Conservation (phyloP, 176 grass and related monocot species). For the Oryza longistaminata region DNA sequence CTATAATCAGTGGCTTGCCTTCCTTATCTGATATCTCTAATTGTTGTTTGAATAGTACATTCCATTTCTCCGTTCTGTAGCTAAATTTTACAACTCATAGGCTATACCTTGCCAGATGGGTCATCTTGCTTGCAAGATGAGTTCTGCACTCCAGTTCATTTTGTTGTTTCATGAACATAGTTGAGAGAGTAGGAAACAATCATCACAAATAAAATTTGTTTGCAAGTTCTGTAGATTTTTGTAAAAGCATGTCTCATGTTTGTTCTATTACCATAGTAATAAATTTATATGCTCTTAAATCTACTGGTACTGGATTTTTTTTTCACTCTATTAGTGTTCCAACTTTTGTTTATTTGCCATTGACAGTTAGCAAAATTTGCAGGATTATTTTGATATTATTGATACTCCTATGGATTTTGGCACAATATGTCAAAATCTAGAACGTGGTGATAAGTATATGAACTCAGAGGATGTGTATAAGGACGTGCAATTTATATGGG, state of each 20-base stretch:
- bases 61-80: too few relatives aligned
- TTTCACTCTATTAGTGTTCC: not conserved
- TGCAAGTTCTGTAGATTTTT: slow-evolving; percentile 4
- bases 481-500: slow-evolving; percentile 92
- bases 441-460: slow-evolving; percentile 76
- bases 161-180: slow-evolving; percentile 9
- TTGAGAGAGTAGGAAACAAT: slow-evolving; percentile 21
- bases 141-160: too few relatives aligned
- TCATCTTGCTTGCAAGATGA: too few relatives aligned
- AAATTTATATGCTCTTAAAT: not conserved
- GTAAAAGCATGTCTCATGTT: not conserved
- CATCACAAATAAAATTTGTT: not conserved
- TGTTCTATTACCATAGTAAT: not conserved
- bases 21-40: too few relatives aligned
- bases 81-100: too few relatives aligned
- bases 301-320: not conserved
- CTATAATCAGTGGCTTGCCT: too few relatives aligned
- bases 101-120: too few relatives aligned
- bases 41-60: too few relatives aligned
- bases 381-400: slow-evolving; percentile 99
- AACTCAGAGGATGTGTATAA: slow-evolving; percentile 91
- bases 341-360: not conserved
- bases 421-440: slow-evolving; percentile 84
- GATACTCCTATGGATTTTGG: slow-evolving; percentile 99
- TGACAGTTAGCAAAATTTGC: slow-evolving; percentile 22